phyloP scores from a whole-genome alignment of 768 basidiomycete species.

The Pulveroboletus ravenelii region DNA sequence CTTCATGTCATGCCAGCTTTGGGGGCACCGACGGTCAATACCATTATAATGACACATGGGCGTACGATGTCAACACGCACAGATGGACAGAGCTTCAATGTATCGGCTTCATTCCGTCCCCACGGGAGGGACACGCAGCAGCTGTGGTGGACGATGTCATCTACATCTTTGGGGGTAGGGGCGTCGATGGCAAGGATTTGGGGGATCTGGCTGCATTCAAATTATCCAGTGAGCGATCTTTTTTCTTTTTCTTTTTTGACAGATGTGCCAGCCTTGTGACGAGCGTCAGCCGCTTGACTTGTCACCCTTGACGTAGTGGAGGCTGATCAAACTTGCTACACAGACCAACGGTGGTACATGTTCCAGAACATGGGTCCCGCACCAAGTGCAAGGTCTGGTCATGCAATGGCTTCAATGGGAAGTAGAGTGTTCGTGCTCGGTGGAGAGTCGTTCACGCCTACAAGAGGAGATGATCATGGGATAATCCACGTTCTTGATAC shows the following conservation, averaged over 20 bases:
- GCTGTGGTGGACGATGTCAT: conserved; percentile 96
- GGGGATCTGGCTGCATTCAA: conserved; percentile 96
- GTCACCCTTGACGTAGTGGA: not conserved
- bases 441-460: conserved; percentile 80
- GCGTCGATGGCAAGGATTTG: conserved; percentile 94
- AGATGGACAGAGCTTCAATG: conserved; percentile 91
- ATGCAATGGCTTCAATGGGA: conserved; percentile 95
- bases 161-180: conserved; percentile 95
- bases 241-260: not conserved
- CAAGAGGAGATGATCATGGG: conserved; percentile 72
- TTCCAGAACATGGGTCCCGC: conserved; percentile 99
- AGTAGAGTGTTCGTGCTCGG: conserved; percentile 89
- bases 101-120: conserved; percentile 94
- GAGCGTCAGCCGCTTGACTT: not conserved
- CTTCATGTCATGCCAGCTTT: conserved; percentile 52
- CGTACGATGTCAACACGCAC: conserved; percentile 75
- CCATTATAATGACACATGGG: conserved; percentile 99
- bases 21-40: conserved; percentile 98
- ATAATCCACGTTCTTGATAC: conserved; percentile 93
- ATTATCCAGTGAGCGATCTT: conserved; percentile 73
- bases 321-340: conserved; percentile 9
- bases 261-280: not conserved
- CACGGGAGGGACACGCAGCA: conserved; percentile 94
- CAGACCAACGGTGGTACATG: conserved; percentile 99
- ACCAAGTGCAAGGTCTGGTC: conserved; percentile 88